A percentile compares a stretch with the other conserved stretches of the same genome.
phyloP scores from a whole-genome alignment of 768 basidiomycete genomes.

The Mycena rebaudengoi region DNA sequence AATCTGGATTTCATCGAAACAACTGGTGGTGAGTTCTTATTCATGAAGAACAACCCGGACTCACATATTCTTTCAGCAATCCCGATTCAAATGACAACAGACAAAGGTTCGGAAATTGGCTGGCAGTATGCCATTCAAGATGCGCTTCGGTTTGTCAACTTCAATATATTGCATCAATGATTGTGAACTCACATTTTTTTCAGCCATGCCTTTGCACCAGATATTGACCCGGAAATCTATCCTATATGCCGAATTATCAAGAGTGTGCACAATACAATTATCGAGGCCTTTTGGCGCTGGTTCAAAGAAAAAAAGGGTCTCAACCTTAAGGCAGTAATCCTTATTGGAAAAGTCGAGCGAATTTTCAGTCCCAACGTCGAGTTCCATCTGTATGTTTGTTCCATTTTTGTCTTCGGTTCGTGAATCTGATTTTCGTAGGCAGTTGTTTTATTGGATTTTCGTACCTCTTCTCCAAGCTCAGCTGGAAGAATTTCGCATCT shows the following conservation, averaged over 20 bases:
- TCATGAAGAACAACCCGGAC: not conserved
- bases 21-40: slow-evolving; percentile 27
- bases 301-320: slow-evolving; percentile 26
- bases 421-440: too few relatives aligned
- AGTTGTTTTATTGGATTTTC: too few relatives aligned
- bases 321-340: slow-evolving; percentile 29
- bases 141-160: not conserved
- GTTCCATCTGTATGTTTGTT: slow-evolving; percentile 24
- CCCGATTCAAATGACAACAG: slow-evolving; percentile 35
- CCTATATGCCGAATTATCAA: slow-evolving; percentile 24
- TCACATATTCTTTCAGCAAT: slow-evolving; percentile 25
- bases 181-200: not conserved
- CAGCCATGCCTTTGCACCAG: slow-evolving; percentile 31
- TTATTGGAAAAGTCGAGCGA: slow-evolving; percentile 29
- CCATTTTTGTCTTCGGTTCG: not conserved
- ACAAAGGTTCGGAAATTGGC: slow-evolving; percentile 40
- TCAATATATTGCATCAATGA: too few relatives aligned
- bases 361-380: slow-evolving; percentile 25
- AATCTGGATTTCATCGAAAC: slow-evolving; percentile 40
- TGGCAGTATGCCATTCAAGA: slow-evolving; percentile 24
- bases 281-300: slow-evolving; percentile 41
- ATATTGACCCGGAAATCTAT: slow-evolving; percentile 27
- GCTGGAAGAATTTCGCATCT: too few relatives aligned
- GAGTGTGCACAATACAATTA: slow-evolving; percentile 39
- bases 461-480: too few relatives aligned